These are phyloP conservation scores for Colletotrichum sp. DNA, from an alignment of 2,329 filamentous ascomycete species.

Conservation along the genomic window DNA sequence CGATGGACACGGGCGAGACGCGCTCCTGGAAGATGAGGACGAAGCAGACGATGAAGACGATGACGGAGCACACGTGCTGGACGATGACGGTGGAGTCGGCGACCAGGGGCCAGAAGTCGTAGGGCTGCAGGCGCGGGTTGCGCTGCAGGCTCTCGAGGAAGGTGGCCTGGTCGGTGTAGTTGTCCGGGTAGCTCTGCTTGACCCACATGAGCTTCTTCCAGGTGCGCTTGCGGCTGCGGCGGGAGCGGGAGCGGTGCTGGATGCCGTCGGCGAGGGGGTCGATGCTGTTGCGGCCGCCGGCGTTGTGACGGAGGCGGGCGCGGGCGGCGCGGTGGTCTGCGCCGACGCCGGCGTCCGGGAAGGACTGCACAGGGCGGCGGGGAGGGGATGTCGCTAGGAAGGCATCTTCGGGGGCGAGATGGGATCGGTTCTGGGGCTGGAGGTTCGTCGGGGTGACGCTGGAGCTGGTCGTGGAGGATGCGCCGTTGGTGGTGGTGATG, in stretches of 20 bases:
- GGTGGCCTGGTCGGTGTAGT: constrained; percentile 96
- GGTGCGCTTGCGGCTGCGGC: constrained; percentile 70
- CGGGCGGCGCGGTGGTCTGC: constrained; percentile 23
- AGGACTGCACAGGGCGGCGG: constrained; percentile 47
- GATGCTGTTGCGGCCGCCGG: background rate
- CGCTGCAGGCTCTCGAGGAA: constrained; percentile 96
- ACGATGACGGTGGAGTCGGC: constrained; percentile 96
- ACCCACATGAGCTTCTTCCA: constrained; percentile 99
- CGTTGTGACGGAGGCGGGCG: constrained; percentile 24
- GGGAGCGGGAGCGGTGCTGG: constrained; percentile 65
- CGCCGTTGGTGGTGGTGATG: constrained; percentile 22
- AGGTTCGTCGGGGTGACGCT: constrained; percentile 21
- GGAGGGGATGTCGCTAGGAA: constrained; percentile 70
- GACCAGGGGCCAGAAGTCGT: constrained; percentile 97
- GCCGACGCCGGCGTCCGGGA: constrained; percentile 20
- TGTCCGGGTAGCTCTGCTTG: constrained; percentile 97
- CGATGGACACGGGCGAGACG: constrained; percentile 88
- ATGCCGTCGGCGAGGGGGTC: constrained; percentile 31
- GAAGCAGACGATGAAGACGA: constrained; percentile 94
- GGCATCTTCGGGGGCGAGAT: constrained; percentile 85
- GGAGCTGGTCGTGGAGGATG: constrained; percentile 25
- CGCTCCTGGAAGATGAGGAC: constrained; percentile 86
- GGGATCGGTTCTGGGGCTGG: constrained; percentile 61
- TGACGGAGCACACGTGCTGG: constrained; percentile 93
- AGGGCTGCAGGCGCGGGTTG: constrained; percentile 90